Evolutionary conservation across 2,329 filamentous ascomycete genomes (phyloP), one percentile per base, ranked within the genome.

Genomic region (Sclerotinia minor): DNA sequence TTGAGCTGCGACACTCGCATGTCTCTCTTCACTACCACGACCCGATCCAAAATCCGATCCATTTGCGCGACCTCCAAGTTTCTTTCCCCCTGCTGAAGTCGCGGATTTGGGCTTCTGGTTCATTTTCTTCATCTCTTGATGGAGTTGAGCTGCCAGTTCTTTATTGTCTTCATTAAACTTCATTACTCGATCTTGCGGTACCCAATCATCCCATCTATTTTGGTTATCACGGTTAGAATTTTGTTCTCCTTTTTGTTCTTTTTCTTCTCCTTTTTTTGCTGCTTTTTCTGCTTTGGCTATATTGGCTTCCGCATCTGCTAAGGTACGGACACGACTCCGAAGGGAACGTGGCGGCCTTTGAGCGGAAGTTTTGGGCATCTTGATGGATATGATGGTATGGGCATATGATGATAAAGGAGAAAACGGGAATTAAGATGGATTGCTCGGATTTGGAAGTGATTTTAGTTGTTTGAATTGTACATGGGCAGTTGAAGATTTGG

Each of bases 161-260:
- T 92, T 92, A 81, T 98, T 97, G 80, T 98, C 95, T 67, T 96
- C 92, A 64, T 89, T 97, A 78, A 94, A 90, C 81, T 97, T 97
- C 77, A 94, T 90, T 70, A 99, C 89, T 73, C 95, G 92, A 78
- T 98, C 94, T 79, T 93, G 89, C 29, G 92, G 87, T 55, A 98
- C 95, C 94, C 94, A 98, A 81, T 99, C 95, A 81, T 99, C 95
- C 95, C 95, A 99, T 71, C 65, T 67, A 17, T 67, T 61, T 61
- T 47, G 13, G 35, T 44, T 11, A 19, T 35, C 26, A 45, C 17
- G 19, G 65, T 67, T 67, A 67, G 65, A 52, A 38, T 29, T 21
- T 52, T 15, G 47, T 24, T 44, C 29, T 59, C 38, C 6, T 44
- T 9, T 15, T 38, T 38, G 13, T 38, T 8, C 11, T 35, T 35